Percentiles rank a stretch among this genome's conserved stretches.
Conservation (phyloP, 176 grass and related monocot species). For the Musa acuminata region DNA sequence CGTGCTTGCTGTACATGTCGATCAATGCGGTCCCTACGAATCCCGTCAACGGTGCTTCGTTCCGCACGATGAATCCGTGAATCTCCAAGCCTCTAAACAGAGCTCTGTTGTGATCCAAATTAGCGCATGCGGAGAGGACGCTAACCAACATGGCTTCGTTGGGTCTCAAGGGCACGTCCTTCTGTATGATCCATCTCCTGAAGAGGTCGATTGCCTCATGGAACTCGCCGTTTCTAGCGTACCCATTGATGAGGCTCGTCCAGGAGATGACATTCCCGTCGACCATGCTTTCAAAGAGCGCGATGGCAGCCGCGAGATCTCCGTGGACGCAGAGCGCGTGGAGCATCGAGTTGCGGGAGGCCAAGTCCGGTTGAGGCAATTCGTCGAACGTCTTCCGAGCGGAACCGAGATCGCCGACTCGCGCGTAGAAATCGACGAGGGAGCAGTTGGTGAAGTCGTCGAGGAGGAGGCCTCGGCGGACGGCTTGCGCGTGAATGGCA, state of each 20-base stretch:
- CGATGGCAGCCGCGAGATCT: constrained; percentile 21
- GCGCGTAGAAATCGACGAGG: constrained; percentile 37
- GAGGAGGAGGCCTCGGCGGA: constrained; percentile 37
- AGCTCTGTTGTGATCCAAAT: constrained; percentile 26
- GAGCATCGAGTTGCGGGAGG: constrained; percentile 65
- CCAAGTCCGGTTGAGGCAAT: constrained; percentile 39
- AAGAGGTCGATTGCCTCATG: constrained; percentile 35
- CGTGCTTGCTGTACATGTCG: constrained; percentile 75
- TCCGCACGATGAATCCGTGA: constrained; percentile 33
- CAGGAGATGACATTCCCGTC: constrained; percentile 45
- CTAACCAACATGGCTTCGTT: constrained; percentile 61
- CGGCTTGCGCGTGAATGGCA: constrained; percentile 49
- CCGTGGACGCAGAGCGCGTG: constrained; percentile 27
- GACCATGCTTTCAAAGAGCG: constrained; percentile 38
- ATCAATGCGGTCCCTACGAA: constrained; percentile 60
- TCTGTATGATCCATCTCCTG: constrained; percentile 27
- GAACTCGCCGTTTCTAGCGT: constrained; percentile 31
- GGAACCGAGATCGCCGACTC: constrained; percentile 12
- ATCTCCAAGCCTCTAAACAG: constrained; percentile 30
- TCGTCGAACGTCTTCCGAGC: constrained; percentile 61
- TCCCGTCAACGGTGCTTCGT: constrained; percentile 29
- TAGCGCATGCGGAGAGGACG: constrained; percentile 56
- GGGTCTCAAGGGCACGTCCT: neutral
- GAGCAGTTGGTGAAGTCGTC: constrained; percentile 66
- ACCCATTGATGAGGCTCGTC: constrained; percentile 55